Evolutionary conservation across 257 asterid genomes (phyloP).

Genomic region (Anisodus acutangulus): DNA sequence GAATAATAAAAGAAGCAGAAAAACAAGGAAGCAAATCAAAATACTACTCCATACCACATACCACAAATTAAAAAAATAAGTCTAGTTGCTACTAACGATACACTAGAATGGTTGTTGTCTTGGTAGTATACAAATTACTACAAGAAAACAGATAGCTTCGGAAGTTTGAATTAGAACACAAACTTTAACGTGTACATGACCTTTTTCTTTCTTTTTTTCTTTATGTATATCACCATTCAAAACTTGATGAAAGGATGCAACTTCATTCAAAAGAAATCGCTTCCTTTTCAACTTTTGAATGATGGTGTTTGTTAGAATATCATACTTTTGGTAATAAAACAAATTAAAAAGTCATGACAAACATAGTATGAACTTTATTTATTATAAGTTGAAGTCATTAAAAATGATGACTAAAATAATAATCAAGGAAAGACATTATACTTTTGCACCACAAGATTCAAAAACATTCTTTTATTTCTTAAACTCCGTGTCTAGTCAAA

Average conservation of each 20-base stretch:
- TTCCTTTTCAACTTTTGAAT: neutral
- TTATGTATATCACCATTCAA: neutral
- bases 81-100: no score
- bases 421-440: neutral
- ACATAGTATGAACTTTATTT: neutral
- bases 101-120: no score
- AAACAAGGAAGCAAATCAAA: neutral
- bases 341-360: neutral
- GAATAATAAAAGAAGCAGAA: neutral
- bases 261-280: constrained; percentile 3
- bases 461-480: no score
- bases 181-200: neutral
- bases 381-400: neutral
- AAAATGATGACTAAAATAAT: neutral
- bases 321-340: neutral
- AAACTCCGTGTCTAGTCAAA: no score
- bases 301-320: neutral
- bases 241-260: neutral
- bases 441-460: no score
- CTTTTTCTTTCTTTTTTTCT: no score
- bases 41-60: no score
- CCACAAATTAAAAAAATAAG: no score
- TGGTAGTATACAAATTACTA: neutral
- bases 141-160: neutral
- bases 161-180: neutral